These are phyloP conservation scores for Colletotrichum karsti DNA, from an alignment of 2,329 filamentous ascomycete species.

Conservation along the genomic window DNA sequence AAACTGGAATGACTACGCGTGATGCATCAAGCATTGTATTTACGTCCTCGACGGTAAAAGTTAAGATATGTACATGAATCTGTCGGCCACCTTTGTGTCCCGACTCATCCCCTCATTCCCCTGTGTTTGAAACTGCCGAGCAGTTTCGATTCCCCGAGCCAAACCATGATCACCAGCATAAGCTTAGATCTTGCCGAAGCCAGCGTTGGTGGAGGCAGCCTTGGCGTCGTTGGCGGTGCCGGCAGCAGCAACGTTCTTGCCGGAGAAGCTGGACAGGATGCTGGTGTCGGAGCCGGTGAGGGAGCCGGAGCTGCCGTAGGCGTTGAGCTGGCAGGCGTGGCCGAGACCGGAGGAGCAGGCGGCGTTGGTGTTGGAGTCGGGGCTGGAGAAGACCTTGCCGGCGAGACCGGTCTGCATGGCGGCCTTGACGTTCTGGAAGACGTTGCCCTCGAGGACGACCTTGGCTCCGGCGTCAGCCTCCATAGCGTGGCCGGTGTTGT, in stretches of 20 bases:
- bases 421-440: constrained; percentile 62
- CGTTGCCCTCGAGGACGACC: constrained; percentile 62
- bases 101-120: background rate
- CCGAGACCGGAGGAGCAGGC: constrained; percentile 55
- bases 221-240: constrained; percentile 42
- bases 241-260: constrained; percentile 51
- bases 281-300: constrained; percentile 51
- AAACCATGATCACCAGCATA: background rate
- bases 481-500: constrained; percentile 65
- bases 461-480: constrained; percentile 54
- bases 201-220: constrained; percentile 49
- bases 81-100: background rate
- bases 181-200: constrained; percentile 53
- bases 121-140: background rate
- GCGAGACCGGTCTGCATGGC: constrained; percentile 44
- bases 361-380: constrained; percentile 42
- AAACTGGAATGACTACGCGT: too few species aligned
- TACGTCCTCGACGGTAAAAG: constrained; percentile 7
- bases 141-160: background rate
- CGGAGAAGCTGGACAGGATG: constrained; percentile 54
- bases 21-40: constrained; percentile 28
- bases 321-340: constrained; percentile 59
- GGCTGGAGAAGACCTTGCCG: constrained; percentile 43
- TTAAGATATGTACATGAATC: constrained; percentile 25
- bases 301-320: constrained; percentile 49